Percentiles rank a stretch among this genome's conserved stretches.
Evolutionary conservation across 2,329 filamentous ascomycete genomes (phyloP).

Genomic region (Stemphylium lycopersici): DNA sequence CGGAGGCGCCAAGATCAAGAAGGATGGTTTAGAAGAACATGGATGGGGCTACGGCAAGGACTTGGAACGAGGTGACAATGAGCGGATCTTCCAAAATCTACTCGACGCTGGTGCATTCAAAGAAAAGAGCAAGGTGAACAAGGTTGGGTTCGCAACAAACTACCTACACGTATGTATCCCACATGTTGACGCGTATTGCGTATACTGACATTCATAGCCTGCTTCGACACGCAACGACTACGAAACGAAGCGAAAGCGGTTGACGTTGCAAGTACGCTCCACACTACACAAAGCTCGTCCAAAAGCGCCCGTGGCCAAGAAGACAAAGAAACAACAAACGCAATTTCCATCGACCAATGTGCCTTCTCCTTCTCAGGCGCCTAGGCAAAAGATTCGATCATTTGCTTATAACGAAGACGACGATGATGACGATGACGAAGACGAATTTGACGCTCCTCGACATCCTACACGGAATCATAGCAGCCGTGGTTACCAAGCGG

Average conservation of each 20-base stretch:
- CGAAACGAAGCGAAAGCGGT: slow-evolving; percentile 30
- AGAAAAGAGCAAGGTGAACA: slow-evolving; percentile 72
- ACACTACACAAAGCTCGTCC: slow-evolving; percentile 50
- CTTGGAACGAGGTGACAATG: slow-evolving; percentile 75
- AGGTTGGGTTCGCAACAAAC: slow-evolving; percentile 70
- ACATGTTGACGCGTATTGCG: not conserved
- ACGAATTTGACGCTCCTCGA: slow-evolving; percentile 32
- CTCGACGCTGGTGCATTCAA: slow-evolving; percentile 73
- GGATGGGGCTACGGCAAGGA: slow-evolving; percentile 68
- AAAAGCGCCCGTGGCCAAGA: slow-evolving; percentile 31
- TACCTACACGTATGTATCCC: slow-evolving; percentile 69
- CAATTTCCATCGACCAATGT: slow-evolving; percentile 70
- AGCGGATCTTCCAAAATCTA: slow-evolving; percentile 82
- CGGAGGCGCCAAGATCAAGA: slow-evolving; percentile 64
- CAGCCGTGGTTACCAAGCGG: slow-evolving; percentile 44
- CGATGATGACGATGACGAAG: slow-evolving; percentile 32
- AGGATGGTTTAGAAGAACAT: slow-evolving; percentile 60
- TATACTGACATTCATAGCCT: slow-evolving; percentile 40
- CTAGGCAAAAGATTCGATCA: slow-evolving; percentile 44
- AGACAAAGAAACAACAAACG: slow-evolving; percentile 44
- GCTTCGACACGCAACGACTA: slow-evolving; percentile 57
- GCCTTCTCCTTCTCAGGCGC: slow-evolving; percentile 65
- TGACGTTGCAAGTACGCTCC: slow-evolving; percentile 62
- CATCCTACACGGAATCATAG: slow-evolving; percentile 25
- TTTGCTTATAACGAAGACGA: slow-evolving; percentile 35